Percentiles rank a stretch among this genome's conserved stretches.
phyloP scores from a whole-genome alignment of 1,284 basidiomycete genomes.

The Sphagnurus paluster region DNA sequence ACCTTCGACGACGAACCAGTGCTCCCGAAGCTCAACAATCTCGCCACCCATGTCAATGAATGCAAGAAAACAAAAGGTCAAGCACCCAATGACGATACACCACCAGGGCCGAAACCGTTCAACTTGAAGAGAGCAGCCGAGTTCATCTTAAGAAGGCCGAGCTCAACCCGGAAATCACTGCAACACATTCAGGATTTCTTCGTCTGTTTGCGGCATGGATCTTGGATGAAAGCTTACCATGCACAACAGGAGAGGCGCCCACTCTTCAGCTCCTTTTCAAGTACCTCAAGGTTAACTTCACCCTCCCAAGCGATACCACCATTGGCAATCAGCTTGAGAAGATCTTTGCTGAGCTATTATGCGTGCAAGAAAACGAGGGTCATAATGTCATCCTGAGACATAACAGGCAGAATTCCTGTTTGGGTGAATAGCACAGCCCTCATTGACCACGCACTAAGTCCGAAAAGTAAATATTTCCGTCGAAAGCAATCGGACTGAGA shows the following conservation, averaged over 20 bases:
- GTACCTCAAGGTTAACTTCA: conserved; percentile 24
- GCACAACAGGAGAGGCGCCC: conserved; percentile 28
- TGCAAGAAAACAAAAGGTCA: conserved; percentile 16
- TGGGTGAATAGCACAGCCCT: no score
- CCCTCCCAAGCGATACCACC: conserved; percentile 30
- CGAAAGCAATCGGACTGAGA: no score
- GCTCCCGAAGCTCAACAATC: conserved; percentile 26
- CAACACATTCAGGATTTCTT: conserved; percentile 27
- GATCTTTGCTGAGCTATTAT: conserved; percentile 30
- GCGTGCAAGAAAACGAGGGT: no score
- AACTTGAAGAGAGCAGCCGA: conserved; percentile 21
- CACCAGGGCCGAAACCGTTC: no score
- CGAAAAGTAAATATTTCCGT: no score
- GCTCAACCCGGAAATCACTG: conserved; percentile 23
- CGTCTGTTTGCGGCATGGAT: conserved; percentile 32
- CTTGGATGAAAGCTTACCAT: conserved; percentile 30
- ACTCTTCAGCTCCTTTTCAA: conserved; percentile 24
- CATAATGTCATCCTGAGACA: no score
- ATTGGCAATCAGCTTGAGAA: conserved; percentile 25
- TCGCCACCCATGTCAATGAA: conserved; percentile 21
- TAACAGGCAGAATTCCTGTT: no score
- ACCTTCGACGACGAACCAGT: conserved; percentile 22
- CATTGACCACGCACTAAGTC: no score
- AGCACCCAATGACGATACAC: no score
- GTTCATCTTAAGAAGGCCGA: conserved; percentile 24